A percentile compares a stretch with the other conserved stretches of the same genome.
These are phyloP conservation scores for Penicillium alfredii DNA, from an alignment of 495 filamentous ascomycete species.

Conservation along the genomic window DNA sequence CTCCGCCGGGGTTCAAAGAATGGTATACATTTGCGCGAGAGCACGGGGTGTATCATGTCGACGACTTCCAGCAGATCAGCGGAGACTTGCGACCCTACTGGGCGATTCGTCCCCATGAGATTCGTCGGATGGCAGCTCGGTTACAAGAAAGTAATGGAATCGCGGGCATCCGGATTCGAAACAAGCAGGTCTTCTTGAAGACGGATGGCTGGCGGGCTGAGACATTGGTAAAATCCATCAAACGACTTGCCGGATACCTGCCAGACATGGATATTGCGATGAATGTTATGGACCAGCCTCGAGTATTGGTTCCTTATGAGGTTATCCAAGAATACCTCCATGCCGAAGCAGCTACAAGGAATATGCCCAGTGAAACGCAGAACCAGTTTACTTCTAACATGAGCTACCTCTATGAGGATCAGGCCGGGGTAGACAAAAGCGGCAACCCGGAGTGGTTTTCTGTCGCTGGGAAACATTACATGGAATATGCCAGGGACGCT, in stretches of 20 bases:
- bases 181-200: conserved; percentile 49
- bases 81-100: conserved; percentile 69
- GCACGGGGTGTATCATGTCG: conserved; percentile 54
- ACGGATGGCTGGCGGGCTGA: conserved; percentile 59
- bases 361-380: conserved; percentile 27
- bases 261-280: conserved; percentile 69
- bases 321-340: conserved; percentile 52
- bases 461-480: conserved; percentile 45
- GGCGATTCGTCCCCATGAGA: conserved; percentile 49
- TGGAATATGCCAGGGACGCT: conserved; percentile 54
- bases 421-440: conserved; percentile 9
- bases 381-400: conserved; percentile 34
- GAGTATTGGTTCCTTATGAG: conserved; percentile 62
- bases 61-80: conserved; percentile 68
- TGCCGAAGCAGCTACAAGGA: conserved; percentile 45
- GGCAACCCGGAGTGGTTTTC: conserved; percentile 21
- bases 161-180: conserved; percentile 47
- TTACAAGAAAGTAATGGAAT: conserved; percentile 50
- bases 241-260: conserved; percentile 51
- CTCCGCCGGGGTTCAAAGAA: conserved; percentile 64
- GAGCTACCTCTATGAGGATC: conserved; percentile 21
- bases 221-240: conserved; percentile 53
- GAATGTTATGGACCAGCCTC: conserved; percentile 65
- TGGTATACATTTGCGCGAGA: conserved; percentile 65
- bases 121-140: conserved; percentile 46